Conservation (phyloP, 495 filamentous ascomycete genomes). For the Penicillium fimorum region DNA sequence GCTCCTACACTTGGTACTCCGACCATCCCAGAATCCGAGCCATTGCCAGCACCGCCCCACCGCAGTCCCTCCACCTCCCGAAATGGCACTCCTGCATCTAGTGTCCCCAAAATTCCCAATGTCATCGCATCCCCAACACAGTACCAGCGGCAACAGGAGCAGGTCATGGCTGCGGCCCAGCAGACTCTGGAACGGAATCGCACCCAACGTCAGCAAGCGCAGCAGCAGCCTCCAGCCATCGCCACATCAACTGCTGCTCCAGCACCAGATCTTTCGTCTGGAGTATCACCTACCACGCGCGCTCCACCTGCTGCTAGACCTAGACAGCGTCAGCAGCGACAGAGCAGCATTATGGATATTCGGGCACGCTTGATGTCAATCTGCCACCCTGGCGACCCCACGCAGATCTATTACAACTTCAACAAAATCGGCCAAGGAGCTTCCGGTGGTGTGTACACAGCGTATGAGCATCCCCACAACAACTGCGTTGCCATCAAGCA, state of each 20-base stretch:
- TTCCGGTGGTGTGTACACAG: constrained; percentile 92
- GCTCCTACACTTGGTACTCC: constrained; percentile 32
- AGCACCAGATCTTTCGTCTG: constrained; percentile 26
- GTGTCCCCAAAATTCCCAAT: constrained; percentile 30
- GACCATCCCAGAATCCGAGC: constrained; percentile 50
- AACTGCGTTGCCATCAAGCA: constrained; percentile 96
- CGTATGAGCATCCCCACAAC: constrained; percentile 79
- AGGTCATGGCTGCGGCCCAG: constrained; percentile 71
- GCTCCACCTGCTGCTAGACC: constrained; percentile 63
- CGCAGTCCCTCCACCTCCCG: constrained; percentile 42
- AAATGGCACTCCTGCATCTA: constrained; percentile 37
- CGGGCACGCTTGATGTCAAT: constrained; percentile 79
- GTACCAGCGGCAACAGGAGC: constrained; percentile 85
- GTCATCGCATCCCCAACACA: constrained; percentile 45
- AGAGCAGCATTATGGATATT: constrained; percentile 77
- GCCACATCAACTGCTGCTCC: constrained; percentile 24
- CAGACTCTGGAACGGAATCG: constrained; percentile 65
- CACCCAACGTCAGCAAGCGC: constrained; percentile 61
- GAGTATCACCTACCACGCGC: constrained; percentile 58
- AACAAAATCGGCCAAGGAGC: constrained; percentile 98
- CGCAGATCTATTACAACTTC: constrained; percentile 78
- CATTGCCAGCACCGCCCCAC: constrained; percentile 52
- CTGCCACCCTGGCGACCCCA: constrained; percentile 84
- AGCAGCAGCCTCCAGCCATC: constrained; percentile 23
- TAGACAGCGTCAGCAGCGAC: constrained; percentile 70